Evolutionary conservation across 371 early-diverging fungal species (phyloP).

Genomic region (Mucor lusitanicus): DNA sequence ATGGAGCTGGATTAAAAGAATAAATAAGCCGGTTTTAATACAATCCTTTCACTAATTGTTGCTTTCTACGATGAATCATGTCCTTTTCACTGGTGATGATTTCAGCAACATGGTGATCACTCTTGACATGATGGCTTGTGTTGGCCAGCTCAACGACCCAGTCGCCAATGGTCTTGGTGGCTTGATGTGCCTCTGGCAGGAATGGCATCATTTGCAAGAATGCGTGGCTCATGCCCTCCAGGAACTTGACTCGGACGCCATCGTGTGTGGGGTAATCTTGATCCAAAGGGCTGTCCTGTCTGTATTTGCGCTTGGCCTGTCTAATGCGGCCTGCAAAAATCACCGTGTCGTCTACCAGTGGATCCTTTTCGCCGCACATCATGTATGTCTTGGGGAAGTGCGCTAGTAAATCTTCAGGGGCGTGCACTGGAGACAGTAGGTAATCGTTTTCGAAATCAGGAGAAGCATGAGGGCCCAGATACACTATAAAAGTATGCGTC

Average conservation of each 20-base stretch:
- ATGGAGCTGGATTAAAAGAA: slow-evolving; percentile 21
- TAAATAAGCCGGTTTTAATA: slow-evolving; percentile 13
- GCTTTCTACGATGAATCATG: slow-evolving; percentile 47
- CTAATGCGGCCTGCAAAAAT: slow-evolving; percentile 89
- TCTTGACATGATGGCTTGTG: background rate
- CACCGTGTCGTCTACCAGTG: slow-evolving; percentile 95
- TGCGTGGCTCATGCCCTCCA: slow-evolving; percentile 93
- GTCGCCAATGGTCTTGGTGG: slow-evolving; percentile 64
- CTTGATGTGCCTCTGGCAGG: slow-evolving; percentile 82
- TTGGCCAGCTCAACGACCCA: slow-evolving; percentile 61
- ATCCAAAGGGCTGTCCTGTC: slow-evolving; percentile 27
- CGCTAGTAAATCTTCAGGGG: slow-evolving; percentile 85
- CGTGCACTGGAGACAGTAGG: slow-evolving; percentile 84
- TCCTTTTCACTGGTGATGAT: slow-evolving; percentile 47
- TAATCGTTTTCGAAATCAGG: slow-evolving; percentile 84
- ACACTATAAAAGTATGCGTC: slow-evolving; percentile 55
- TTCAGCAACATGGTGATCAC: slow-evolving; percentile 34
- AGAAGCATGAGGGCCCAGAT: slow-evolving; percentile 80
- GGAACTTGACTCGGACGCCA: slow-evolving; percentile 62
- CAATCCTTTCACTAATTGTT: slow-evolving; percentile 37
- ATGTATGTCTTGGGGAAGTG: slow-evolving; percentile 90
- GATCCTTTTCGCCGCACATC: slow-evolving; percentile 95
- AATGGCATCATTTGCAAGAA: slow-evolving; percentile 88
- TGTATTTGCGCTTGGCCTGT: slow-evolving; percentile 62
- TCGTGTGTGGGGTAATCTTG: slow-evolving; percentile 16